A percentile compares a stretch with the other conserved stretches of the same genome.
Conservation (phyloP, 371 early-diverging fungal genomes). For the Haplosporangium sp. region DNA sequence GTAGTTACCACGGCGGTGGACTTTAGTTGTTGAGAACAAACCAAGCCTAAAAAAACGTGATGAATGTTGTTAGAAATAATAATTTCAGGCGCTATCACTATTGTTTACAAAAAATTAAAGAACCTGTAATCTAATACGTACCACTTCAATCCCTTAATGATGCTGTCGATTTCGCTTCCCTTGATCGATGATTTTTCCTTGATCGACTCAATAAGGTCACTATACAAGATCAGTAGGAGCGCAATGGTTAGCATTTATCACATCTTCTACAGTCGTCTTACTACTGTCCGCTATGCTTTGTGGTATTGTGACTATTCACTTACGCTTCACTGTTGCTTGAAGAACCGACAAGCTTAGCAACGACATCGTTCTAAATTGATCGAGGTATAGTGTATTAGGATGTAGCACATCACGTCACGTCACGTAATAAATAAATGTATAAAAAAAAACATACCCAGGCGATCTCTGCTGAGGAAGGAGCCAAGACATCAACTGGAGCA, state of each 20-base stretch:
- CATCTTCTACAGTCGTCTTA: too few species aligned
- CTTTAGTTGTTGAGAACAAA: conserved; percentile 74
- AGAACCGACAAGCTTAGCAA: conserved; percentile 71
- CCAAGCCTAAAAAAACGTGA: conserved; percentile 70
- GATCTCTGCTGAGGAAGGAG: conserved; percentile 66
- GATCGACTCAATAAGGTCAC: conserved; percentile 45
- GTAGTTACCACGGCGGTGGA: conserved; percentile 80
- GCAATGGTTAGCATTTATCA: too few species aligned
- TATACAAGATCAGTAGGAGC: not conserved
- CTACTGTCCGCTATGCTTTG: too few species aligned
- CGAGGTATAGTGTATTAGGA: not conserved
- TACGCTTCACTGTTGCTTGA: conserved; percentile 48
- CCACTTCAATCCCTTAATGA: conserved; percentile 81
- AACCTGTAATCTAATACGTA: conserved; percentile 9
- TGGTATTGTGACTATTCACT: conserved; percentile 4
- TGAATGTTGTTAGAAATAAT: too few species aligned
- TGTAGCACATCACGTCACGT: too few species aligned
- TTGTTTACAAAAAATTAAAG: not conserved
- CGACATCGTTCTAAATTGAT: conserved; percentile 61
- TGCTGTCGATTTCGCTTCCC: conserved; percentile 56
- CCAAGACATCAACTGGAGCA: conserved; percentile 73
- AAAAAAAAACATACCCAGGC: conserved; percentile 72
- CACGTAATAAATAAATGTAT: not conserved
- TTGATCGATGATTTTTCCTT: conserved; percentile 40
- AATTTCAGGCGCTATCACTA: too few species aligned